Evolutionary conservation across 2,329 filamentous ascomycete genomes (phyloP).

Genomic region (Bipolaris oryzae): DNA sequence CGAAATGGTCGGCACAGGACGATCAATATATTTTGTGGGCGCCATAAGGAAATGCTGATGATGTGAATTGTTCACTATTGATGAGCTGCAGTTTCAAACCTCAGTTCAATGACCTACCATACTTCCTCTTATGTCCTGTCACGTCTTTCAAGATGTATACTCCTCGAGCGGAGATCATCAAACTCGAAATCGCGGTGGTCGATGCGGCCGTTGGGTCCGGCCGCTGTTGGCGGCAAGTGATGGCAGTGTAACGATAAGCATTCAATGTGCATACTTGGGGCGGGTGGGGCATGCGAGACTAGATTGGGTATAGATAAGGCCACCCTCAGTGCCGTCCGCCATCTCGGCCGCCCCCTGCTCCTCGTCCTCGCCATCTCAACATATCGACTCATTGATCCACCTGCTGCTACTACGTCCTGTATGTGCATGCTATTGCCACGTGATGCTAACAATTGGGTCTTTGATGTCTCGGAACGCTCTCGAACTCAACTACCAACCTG

Average conservation of each 20-base stretch:
- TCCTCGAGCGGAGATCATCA: neutral
- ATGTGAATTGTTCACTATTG: neutral
- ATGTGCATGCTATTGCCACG: neutral
- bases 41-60: constrained; percentile 10
- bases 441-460: neutral
- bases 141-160: neutral
- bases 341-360: constrained; percentile 12
- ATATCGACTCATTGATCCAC: neutral
- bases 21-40: constrained; percentile 20
- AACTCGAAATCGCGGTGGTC: neutral
- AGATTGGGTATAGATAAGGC: constrained; percentile 3
- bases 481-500: neutral
- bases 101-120: neutral
- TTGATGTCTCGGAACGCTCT: neutral
- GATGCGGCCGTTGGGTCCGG: constrained; percentile 6
- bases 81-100: neutral
- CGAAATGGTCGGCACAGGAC: constrained; percentile 50
- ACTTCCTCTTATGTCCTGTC: constrained; percentile 10
- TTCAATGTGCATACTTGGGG: neutral
- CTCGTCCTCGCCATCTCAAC: neutral
- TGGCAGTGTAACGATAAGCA: neutral
- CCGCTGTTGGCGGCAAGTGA: neutral
- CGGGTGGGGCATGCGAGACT: constrained; percentile 8
- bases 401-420: neutral
- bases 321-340: neutral